Evolutionary conservation across 2,329 filamentous ascomycete genomes (phyloP), one percentile per base, ranked within the genome.

Genomic region (Curvularia sp.): DNA sequence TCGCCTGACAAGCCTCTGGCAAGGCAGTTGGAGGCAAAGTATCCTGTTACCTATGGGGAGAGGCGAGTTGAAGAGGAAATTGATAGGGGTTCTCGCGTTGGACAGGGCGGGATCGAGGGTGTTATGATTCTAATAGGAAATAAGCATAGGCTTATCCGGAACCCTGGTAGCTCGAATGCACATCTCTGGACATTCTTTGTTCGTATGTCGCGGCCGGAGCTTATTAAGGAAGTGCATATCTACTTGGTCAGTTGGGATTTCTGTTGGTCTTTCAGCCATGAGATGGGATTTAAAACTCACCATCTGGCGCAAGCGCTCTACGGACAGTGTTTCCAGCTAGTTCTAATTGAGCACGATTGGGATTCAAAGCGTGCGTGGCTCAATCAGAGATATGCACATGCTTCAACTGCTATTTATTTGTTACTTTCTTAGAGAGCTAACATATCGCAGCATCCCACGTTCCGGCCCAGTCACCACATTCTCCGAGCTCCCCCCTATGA

Each of bases 171-270:
- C 55, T 41, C 49, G 42, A 81, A 80, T 47, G 63, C 72, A 55
- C 80, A 82, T 60, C 73, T 79, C 31, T 83, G 81, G 80, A 78
- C 74, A 0, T 82, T 82, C 60, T 83, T 82, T 61, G 77, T 82
- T 5, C 62, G 72, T n/a, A 70, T 75, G 0, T 78, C 75, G n/a
- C 70, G 78, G 3, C 75, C 71, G 9, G 79, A 81, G n/a, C 73
- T 82, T 26, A 72, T 83, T 8, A 71, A 80, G 53, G 73, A 81
- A 57, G 76, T 83, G 7, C 75, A 79, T 28, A 75, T 82, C 4
- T 57, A 73, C 20, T 46, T 77, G 51, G 56, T 58, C 31, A 26
- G 55, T 50, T 49, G 8, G 4, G n/a, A 26, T 18, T 12, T 24
- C 35, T 41, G 28, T 10, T 10, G 4, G 31, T 24, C 2, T 42